A percentile compares a stretch with the other conserved stretches of the same genome.
Conservation (phyloP, 1,284 basidiomycete species). For the Abortiporus biennis region DNA sequence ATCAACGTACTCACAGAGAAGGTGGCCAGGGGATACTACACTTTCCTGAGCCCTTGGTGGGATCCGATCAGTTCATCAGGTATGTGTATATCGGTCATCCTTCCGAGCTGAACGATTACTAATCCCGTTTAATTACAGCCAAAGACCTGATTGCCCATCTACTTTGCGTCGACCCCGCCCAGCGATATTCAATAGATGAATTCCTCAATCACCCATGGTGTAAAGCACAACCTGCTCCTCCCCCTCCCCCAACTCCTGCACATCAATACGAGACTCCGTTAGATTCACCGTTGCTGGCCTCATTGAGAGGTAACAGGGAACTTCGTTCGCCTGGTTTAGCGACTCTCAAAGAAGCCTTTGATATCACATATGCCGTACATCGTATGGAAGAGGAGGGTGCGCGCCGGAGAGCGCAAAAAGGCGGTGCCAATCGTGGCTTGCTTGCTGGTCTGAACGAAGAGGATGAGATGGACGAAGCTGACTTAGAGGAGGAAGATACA, state of each 20-base stretch:
- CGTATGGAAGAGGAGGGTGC: conserved; percentile 99
- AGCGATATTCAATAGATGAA: conserved; percentile 97
- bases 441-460: conserved; percentile 90
- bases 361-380: conserved; percentile 98
- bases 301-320: conserved; percentile 74
- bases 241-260: conserved; percentile 56
- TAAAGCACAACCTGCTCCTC: conserved; percentile 57
- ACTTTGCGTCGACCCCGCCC: conserved; percentile 91
- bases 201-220: conserved; percentile 98
- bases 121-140: conserved; percentile 40
- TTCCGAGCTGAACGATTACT: neutral
- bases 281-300: conserved; percentile 88
- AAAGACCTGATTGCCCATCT: conserved; percentile 96
- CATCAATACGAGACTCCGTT: conserved; percentile 49
- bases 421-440: conserved; percentile 77
- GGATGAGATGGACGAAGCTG: conserved; percentile 55
- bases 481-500: conserved; percentile 33
- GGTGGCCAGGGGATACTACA: conserved; percentile 96
- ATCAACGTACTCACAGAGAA: conserved; percentile 98
- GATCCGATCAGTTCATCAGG: conserved; percentile 87
- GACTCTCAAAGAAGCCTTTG: conserved; percentile 95
- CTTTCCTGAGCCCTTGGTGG: conserved; percentile 99
- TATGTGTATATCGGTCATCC: conserved; percentile 27
- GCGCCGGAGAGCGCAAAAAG: conserved; percentile 74
- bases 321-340: conserved; percentile 90